phyloP scores from a whole-genome alignment of 768 basidiomycete genomes.

The Kwoniella bestiolae region DNA sequence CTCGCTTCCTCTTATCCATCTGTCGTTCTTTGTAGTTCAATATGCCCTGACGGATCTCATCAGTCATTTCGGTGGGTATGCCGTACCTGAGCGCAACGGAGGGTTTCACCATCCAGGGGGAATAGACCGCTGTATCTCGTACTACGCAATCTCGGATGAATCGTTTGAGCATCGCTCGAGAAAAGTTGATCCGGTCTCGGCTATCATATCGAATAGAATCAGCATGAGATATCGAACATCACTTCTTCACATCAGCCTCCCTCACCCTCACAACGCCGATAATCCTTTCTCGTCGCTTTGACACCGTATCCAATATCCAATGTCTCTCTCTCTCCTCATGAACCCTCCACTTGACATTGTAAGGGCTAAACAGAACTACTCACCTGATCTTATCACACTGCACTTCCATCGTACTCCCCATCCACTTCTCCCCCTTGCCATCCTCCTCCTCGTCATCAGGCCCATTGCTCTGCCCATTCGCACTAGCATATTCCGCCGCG shows the following conservation, averaged over 20 bases:
- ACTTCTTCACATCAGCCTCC: background rate
- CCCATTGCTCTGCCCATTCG: constrained; percentile 29
- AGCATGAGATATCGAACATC: background rate
- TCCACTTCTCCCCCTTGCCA: constrained; percentile 50
- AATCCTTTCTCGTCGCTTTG: too few relatives aligned
- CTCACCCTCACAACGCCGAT: background rate
- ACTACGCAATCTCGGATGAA: constrained; percentile 96
- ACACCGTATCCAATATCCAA: too few relatives aligned
- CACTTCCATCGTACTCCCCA: constrained; percentile 79
- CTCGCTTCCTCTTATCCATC: constrained; percentile 90
- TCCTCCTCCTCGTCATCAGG: constrained; percentile 34
- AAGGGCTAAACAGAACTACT: constrained; percentile 30
- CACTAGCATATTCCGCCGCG: constrained; percentile 38
- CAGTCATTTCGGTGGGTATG: constrained; percentile 82
- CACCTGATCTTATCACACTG: constrained; percentile 79
- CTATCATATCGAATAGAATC: constrained; percentile 63
- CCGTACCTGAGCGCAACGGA: constrained; percentile 82
- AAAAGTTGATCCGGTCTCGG: constrained; percentile 93
- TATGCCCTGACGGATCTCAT: constrained; percentile 77
- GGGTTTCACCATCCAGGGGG: constrained; percentile 93
- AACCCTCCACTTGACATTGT: too few relatives aligned
- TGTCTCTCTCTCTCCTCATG: too few relatives aligned
- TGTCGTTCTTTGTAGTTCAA: constrained; percentile 81
- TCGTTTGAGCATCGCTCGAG: constrained; percentile 92
- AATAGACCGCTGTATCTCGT: constrained; percentile 86